Evolutionary conservation across 805 yeast species (phyloP).

Genomic region (Pichia rugopelliculosa): DNA sequence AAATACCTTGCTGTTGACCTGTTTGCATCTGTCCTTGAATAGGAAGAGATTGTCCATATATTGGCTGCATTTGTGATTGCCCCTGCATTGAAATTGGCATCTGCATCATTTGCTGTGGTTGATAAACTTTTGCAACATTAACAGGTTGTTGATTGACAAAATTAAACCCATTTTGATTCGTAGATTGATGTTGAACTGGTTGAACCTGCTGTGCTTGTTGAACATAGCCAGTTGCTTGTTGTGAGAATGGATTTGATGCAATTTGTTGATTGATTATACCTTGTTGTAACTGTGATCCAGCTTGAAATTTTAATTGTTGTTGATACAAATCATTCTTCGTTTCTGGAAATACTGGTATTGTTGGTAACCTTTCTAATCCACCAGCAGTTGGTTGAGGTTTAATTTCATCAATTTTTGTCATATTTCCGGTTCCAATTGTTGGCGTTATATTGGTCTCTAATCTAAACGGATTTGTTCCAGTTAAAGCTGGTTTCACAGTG

Average conservation of each 20-base stretch:
- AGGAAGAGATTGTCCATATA: background rate
- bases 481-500: constrained; percentile 18
- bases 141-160: constrained; percentile 2
- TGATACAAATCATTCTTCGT: constrained; percentile 31
- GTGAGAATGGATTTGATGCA: constrained; percentile 17
- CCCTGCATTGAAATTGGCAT: background rate
- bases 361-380: constrained; percentile 59
- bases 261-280: constrained; percentile 10
- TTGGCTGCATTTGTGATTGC: constrained; percentile 7
- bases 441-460: constrained; percentile 14
- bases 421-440: constrained; percentile 11
- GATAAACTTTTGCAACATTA: constrained; percentile 1
- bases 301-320: constrained; percentile 14
- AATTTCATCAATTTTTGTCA: constrained; percentile 20
- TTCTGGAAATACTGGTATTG: constrained; percentile 63
- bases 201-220: constrained; percentile 6
- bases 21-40: background rate
- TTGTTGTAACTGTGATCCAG: constrained; percentile 1
- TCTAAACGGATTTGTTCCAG: constrained; percentile 60
- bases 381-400: constrained; percentile 61
- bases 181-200: background rate
- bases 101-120: background rate
- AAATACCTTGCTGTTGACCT: constrained; percentile 7
- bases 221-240: constrained; percentile 8
- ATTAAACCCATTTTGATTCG: background rate